phyloP scores from a whole-genome alignment of 176 grass and related monocot species.

The Oryza australiensis region DNA sequence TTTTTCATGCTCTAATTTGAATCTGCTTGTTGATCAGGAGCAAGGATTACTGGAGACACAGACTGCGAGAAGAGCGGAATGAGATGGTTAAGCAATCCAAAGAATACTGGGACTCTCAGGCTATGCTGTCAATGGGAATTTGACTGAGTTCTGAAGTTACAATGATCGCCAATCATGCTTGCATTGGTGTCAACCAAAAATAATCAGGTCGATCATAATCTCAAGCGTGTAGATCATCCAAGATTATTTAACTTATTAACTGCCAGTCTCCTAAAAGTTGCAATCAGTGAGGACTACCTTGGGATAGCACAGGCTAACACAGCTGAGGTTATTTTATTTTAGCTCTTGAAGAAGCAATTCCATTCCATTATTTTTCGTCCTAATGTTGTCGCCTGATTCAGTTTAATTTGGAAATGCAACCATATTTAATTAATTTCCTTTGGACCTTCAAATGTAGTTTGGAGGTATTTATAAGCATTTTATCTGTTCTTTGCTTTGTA shows the following conservation, averaged over 20 bases:
- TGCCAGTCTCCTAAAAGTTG: background rate
- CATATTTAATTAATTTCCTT: background rate
- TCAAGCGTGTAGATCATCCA: background rate
- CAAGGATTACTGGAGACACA: constrained; percentile 60
- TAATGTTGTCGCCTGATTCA: background rate
- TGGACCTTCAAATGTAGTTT: background rate
- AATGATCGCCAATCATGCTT: background rate
- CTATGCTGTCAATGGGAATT: constrained; percentile 59
- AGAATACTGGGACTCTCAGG: constrained; percentile 75
- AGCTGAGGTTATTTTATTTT: constrained; percentile 13
- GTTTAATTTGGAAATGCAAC: background rate
- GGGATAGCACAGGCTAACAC: constrained; percentile 12
- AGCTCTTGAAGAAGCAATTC: background rate
- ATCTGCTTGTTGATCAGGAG: constrained; percentile 33
- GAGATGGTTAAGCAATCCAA: constrained; percentile 74
- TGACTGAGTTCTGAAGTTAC: constrained; percentile 19
- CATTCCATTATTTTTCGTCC: background rate
- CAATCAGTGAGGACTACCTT: background rate
- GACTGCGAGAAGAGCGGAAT: constrained; percentile 46
- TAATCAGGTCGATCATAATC: background rate
- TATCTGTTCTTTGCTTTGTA: background rate
- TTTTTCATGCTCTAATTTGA: background rate
- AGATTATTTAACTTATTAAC: constrained; percentile 23
- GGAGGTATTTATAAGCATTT: background rate
- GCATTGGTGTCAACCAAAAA: constrained; percentile 20